phyloP scores from a whole-genome alignment of 2,329 filamentous ascomycete species.

The Corynespora cassiicola region DNA sequence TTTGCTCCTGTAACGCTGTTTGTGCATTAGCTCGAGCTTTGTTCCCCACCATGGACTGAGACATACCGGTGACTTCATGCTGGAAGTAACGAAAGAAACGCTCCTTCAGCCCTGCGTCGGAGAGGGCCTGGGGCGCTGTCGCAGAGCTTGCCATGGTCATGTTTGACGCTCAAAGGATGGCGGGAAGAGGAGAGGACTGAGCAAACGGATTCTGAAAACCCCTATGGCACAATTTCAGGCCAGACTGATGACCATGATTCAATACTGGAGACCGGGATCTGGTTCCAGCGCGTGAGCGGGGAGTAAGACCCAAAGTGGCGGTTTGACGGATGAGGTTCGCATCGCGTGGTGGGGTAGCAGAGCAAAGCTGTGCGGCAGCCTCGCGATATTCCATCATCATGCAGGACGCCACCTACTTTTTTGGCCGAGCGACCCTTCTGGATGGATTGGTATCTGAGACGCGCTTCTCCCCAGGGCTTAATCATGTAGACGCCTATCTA shows the following conservation, averaged over 20 bases:
- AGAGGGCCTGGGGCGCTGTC: slow-evolving; percentile 13
- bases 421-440: too few relatives aligned
- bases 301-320: too few relatives aligned
- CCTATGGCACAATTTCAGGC: background rate
- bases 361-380: slow-evolving; percentile 8
- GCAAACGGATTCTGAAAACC: background rate
- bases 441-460: too few relatives aligned
- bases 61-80: slow-evolving; percentile 71
- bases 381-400: slow-evolving; percentile 18
- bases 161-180: background rate
- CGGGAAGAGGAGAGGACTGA: background rate
- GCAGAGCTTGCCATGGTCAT: slow-evolving; percentile 12
- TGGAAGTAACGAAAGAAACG: slow-evolving; percentile 87
- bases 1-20: slow-evolving; percentile 78
- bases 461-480: too few relatives aligned
- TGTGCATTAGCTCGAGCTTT: slow-evolving; percentile 16
- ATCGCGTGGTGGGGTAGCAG: slow-evolving; percentile 16
- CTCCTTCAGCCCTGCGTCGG: slow-evolving; percentile 65
- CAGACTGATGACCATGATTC: too few relatives aligned
- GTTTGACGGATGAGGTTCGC: too few relatives aligned
- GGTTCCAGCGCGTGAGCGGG: too few relatives aligned
- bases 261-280: too few relatives aligned
- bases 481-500: too few relatives aligned
- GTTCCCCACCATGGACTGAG: too few relatives aligned
- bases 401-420: slow-evolving; percentile 5